A percentile compares a stretch with the other conserved stretches of the same genome.
Conservation (phyloP, 306 rosid species). For the Lathyrus tuberosus region DNA sequence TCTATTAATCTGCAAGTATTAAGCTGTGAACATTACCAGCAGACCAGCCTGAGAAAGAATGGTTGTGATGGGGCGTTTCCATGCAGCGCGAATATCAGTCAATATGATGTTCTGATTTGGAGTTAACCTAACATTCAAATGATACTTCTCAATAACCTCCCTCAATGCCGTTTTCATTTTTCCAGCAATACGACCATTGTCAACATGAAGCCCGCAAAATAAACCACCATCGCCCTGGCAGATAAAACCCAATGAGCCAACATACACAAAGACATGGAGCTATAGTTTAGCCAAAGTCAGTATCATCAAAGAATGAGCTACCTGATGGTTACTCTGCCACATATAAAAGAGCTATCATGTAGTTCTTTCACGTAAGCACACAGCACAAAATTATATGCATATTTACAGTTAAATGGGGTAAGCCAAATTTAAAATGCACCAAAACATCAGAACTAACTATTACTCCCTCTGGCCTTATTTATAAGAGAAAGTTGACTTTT, state of each 20-base stretch:
- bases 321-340: conserved; percentile 25
- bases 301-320: conserved; percentile 36
- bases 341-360: conserved; percentile 18
- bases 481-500: no score
- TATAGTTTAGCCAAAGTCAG: conserved; percentile 1
- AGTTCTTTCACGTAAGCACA: conserved; percentile 19
- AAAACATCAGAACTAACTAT: conserved; percentile 10
- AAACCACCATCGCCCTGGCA: conserved; percentile 86
- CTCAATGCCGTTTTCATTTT: conserved; percentile 81
- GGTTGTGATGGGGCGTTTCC: conserved; percentile 94
- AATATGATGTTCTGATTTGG: conserved; percentile 92
- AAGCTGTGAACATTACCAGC: conserved; percentile 64
- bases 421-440: conserved; percentile 4
- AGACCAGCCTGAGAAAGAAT: conserved; percentile 91
- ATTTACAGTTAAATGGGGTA: neutral
- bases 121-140: conserved; percentile 78
- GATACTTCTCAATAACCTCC: conserved; percentile 88
- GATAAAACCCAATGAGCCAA: conserved; percentile 23
- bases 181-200: conserved; percentile 87
- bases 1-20: neutral
- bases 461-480: neutral
- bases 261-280: neutral
- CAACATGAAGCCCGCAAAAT: conserved; percentile 90
- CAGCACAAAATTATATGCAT: conserved; percentile 2
- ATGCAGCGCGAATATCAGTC: conserved; percentile 76